Conservation (phyloP, 805 yeast species). For the Candida insectalens region DNA sequence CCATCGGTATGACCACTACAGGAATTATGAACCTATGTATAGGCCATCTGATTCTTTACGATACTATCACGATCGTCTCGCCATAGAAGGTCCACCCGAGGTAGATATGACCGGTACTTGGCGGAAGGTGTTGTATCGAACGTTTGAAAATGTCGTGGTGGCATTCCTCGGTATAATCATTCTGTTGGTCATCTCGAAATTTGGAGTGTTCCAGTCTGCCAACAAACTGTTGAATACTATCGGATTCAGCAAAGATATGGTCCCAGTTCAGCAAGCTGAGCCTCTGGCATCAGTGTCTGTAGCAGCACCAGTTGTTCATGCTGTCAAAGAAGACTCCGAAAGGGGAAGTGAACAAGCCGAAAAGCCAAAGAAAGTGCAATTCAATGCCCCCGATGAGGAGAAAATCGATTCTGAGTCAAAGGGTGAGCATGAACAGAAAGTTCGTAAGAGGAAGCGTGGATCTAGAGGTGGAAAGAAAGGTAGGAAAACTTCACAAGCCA, state of each 20-base stretch:
- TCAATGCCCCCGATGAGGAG: conserved; percentile 1
- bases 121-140: conserved; percentile 15
- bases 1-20: conserved; percentile 5
- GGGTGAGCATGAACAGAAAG: conserved; percentile 5
- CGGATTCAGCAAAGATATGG: conserved; percentile 12
- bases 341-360: not conserved
- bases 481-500: too few relatives aligned
- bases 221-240: conserved; percentile 20
- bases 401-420: conserved; percentile 5
- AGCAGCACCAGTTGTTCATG: too few relatives aligned
- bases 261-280: not conserved
- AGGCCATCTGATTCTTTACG: conserved; percentile 3
- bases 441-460: conserved; percentile 71
- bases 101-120: conserved; percentile 9
- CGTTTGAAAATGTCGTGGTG: conserved; percentile 41
- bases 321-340: not conserved
- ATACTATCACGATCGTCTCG: conserved; percentile 6
- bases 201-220: conserved; percentile 27
- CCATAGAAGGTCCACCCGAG: conserved; percentile 14
- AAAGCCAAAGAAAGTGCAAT: not conserved
- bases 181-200: conserved; percentile 27
- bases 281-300: too few relatives aligned
- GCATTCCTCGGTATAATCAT: conserved; percentile 28
- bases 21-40: not conserved
- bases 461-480: conserved; percentile 72